A percentile compares a stretch with the other conserved stretches of the same genome.
Conservation (phyloP, 1,139 yeast species). For the Yamadazyma triangularis region DNA sequence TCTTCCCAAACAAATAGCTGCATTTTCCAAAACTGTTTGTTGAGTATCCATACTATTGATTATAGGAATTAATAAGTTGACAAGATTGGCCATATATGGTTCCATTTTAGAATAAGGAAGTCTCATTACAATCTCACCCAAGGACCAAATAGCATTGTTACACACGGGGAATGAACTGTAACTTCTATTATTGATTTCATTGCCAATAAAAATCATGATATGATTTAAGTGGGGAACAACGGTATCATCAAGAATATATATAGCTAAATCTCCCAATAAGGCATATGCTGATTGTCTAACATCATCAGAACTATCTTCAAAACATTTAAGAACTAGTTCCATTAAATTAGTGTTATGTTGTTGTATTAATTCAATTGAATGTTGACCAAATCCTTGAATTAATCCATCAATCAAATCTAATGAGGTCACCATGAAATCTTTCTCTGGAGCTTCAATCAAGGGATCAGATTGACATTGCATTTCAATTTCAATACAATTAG, state of each 20-base stretch:
- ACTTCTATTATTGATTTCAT: constrained; percentile 56
- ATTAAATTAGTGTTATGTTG: constrained; percentile 44
- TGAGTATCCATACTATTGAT: constrained; percentile 55
- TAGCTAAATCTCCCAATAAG: constrained; percentile 80
- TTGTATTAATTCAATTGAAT: constrained; percentile 55
- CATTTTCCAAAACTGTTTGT: constrained; percentile 73
- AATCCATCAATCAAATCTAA: constrained; percentile 88
- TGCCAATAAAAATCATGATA: constrained; percentile 60
- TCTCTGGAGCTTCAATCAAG: constrained; percentile 72
- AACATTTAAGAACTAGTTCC: constrained; percentile 63
- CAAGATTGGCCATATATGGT: constrained; percentile 56
- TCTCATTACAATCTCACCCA: constrained; percentile 80
- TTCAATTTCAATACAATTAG: constrained; percentile 64
- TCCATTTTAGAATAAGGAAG: constrained; percentile 45
- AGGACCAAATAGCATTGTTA: constrained; percentile 91
- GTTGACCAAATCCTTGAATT: constrained; percentile 77
- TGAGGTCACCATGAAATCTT: constrained; percentile 85
- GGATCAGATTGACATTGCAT: constrained; percentile 66
- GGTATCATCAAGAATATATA: constrained; percentile 50
- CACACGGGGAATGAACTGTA: constrained; percentile 57
- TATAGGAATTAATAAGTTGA: constrained; percentile 61
- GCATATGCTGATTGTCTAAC: constrained; percentile 94
- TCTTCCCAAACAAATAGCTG: constrained; percentile 92
- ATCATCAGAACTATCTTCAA: constrained; percentile 74
- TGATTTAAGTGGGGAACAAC: constrained; percentile 54